phyloP scores from a whole-genome alignment of 352 stramenopile species.

The Pilasporangium apinafurcum region DNA sequence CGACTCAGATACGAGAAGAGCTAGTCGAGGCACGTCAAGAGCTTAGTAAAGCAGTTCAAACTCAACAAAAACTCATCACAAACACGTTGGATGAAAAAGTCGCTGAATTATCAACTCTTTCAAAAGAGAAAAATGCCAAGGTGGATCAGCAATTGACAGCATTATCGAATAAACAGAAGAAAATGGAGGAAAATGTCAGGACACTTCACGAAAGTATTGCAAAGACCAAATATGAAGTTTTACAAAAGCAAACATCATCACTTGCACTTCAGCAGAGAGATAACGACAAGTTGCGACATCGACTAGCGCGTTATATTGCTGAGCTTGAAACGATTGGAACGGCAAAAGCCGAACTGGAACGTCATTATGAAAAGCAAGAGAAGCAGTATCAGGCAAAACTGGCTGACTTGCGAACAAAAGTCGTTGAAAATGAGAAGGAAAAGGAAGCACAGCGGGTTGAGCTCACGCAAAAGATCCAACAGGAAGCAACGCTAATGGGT shows the following conservation, averaged over 20 bases:
- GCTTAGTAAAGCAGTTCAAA: slow-evolving; percentile 44
- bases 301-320: slow-evolving; percentile 32
- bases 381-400: slow-evolving; percentile 44
- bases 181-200: slow-evolving; percentile 40
- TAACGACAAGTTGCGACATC: slow-evolving; percentile 38
- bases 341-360: slow-evolving; percentile 42
- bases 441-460: slow-evolving; percentile 46
- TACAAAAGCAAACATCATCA: slow-evolving; percentile 14
- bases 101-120: slow-evolving; percentile 23
- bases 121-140: slow-evolving; percentile 41
- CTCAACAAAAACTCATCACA: slow-evolving; percentile 33
- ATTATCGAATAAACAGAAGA: slow-evolving; percentile 54
- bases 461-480: slow-evolving; percentile 45
- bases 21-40: slow-evolving; percentile 45
- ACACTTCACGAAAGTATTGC: slow-evolving; percentile 30
- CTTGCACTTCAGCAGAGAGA: slow-evolving; percentile 17
- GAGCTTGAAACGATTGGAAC: slow-evolving; percentile 34
- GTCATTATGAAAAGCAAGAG: slow-evolving; percentile 37
- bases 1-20: slow-evolving; percentile 42
- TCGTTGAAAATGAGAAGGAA: slow-evolving; percentile 39
- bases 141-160: slow-evolving; percentile 43
- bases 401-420: slow-evolving; percentile 30
- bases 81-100: slow-evolving; percentile 51
- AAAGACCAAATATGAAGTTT: slow-evolving; percentile 30
- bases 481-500: slow-evolving; percentile 60